Evolutionary conservation across 2,329 filamentous ascomycete species (phyloP).

Genomic region (Trichoderma sp.): DNA sequence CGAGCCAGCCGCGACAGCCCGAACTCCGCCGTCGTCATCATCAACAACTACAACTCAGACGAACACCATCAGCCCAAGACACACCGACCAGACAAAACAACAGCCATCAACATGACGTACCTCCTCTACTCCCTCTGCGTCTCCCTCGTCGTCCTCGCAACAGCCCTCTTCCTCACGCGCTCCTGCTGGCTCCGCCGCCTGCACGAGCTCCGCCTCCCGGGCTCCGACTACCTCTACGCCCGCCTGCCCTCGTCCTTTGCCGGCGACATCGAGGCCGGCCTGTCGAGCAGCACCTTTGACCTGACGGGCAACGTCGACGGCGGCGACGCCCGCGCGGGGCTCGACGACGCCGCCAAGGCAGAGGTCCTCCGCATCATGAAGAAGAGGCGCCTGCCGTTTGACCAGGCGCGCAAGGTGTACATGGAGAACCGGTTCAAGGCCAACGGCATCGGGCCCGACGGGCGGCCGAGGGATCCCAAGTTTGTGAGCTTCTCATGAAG

Average conservation of each 20-base stretch:
- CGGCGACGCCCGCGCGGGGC: slow-evolving; percentile 75
- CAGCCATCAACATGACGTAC: slow-evolving; percentile 66
- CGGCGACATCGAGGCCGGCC: slow-evolving; percentile 83
- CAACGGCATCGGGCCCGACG: slow-evolving; percentile 87
- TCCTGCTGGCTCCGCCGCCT: slow-evolving; percentile 73
- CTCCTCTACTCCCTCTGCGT: slow-evolving; percentile 78
- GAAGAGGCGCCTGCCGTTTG: slow-evolving; percentile 77
- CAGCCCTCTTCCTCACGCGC: slow-evolving; percentile 80
- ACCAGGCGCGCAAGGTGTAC: slow-evolving; percentile 84
- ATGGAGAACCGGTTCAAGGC: slow-evolving; percentile 84
- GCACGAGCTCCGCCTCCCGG: slow-evolving; percentile 58
- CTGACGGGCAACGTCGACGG: slow-evolving; percentile 76
- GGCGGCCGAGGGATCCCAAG: slow-evolving; percentile 86
- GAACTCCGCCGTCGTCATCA: too few species aligned
- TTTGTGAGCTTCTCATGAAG: slow-evolving; percentile 78
- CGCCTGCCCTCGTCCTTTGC: slow-evolving; percentile 77
- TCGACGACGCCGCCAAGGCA: slow-evolving; percentile 78
- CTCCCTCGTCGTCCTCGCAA: slow-evolving; percentile 69
- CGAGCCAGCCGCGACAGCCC: slow-evolving; percentile 7
- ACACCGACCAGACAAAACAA: neutral
- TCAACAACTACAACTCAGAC: too few species aligned
- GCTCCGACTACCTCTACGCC: slow-evolving; percentile 69
- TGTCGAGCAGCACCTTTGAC: slow-evolving; percentile 82
- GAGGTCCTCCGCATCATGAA: slow-evolving; percentile 93
- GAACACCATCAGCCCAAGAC: too few species aligned